phyloP scores from a whole-genome alignment of 2,329 filamentous ascomycete species.

The Albifimbria verrucaria region DNA sequence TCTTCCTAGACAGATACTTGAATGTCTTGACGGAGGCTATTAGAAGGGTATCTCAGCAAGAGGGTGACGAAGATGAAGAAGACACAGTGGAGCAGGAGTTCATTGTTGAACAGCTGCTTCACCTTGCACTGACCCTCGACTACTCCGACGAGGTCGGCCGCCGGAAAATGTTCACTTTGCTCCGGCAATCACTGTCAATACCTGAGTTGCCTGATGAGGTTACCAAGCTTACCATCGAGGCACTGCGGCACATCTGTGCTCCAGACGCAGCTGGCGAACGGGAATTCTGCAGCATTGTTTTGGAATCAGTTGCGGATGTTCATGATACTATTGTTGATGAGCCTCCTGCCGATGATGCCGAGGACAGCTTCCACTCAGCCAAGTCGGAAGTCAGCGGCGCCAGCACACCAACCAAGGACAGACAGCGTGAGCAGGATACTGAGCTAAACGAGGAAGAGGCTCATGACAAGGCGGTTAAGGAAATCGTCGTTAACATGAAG shows the following conservation, averaged over 20 bases:
- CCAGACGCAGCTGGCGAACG: conserved; percentile 69
- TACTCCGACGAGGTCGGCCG: conserved; percentile 97
- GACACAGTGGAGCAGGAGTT: conserved; percentile 91
- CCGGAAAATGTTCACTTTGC: conserved; percentile 89
- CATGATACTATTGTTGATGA: conserved; percentile 88
- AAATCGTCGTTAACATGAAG: conserved; percentile 98
- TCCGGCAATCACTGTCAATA: conserved; percentile 81
- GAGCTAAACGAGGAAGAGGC: conserved; percentile 62
- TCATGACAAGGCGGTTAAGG: conserved; percentile 73
- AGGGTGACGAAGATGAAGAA: conserved; percentile 66
- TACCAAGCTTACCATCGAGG: conserved; percentile 82
- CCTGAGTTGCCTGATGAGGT: conserved; percentile 88
- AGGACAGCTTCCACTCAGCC: conserved; percentile 88
- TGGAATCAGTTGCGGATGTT: conserved; percentile 94
- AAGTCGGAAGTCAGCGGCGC: conserved; percentile 76
- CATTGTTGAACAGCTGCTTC: conserved; percentile 89
- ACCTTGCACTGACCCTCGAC: conserved; percentile 87
- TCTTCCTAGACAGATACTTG: conserved; percentile 80
- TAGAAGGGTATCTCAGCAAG: conserved; percentile 52
- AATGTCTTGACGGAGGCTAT: conserved; percentile 64
- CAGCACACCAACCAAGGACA: conserved; percentile 48
- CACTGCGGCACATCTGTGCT: conserved; percentile 79
- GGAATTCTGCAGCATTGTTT: conserved; percentile 79
- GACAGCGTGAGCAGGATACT: conserved; percentile 36
- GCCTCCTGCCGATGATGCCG: conserved; percentile 50